phyloP scores from a whole-genome alignment of 441 rosid species.

The Syzygium syzygioides region DNA sequence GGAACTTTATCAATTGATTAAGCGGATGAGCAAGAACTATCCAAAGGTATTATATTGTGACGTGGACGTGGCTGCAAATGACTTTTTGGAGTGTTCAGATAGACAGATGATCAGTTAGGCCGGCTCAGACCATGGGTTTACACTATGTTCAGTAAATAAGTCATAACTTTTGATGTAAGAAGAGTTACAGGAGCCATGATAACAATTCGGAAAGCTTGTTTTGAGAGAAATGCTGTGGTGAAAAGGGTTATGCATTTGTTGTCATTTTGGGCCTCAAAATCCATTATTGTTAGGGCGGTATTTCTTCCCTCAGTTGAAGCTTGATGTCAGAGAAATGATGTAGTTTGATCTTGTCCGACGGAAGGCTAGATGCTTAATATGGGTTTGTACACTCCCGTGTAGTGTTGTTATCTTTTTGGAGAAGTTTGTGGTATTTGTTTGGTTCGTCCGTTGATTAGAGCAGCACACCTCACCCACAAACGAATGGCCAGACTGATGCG shows the following conservation, averaged over 20 bases:
- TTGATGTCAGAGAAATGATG: neutral
- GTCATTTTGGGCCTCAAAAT: neutral
- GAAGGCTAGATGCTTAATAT: neutral
- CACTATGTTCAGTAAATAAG: neutral
- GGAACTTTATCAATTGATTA: neutral
- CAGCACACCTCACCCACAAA: neutral
- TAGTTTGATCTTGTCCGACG: neutral
- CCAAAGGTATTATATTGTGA: neutral
- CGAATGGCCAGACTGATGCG: neutral
- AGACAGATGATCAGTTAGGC: neutral
- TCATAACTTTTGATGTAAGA: neutral
- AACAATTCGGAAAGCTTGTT: neutral
- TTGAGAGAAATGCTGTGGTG: neutral
- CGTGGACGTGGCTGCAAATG: neutral
- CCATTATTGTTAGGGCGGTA: neutral
- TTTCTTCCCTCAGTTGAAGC: neutral
- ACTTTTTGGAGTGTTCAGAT: neutral
- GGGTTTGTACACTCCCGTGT: neutral
- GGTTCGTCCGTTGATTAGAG: neutral
- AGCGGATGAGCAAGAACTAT: neutral
- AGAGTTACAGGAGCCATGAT: neutral
- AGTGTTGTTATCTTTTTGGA: neutral
- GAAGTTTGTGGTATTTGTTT: neutral
- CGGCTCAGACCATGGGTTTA: neutral
- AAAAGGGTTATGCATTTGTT: neutral